Base-by-base conservation (phyloP, 2,329 filamentous ascomycete species). In the Metarhizium brunneum region DNA sequence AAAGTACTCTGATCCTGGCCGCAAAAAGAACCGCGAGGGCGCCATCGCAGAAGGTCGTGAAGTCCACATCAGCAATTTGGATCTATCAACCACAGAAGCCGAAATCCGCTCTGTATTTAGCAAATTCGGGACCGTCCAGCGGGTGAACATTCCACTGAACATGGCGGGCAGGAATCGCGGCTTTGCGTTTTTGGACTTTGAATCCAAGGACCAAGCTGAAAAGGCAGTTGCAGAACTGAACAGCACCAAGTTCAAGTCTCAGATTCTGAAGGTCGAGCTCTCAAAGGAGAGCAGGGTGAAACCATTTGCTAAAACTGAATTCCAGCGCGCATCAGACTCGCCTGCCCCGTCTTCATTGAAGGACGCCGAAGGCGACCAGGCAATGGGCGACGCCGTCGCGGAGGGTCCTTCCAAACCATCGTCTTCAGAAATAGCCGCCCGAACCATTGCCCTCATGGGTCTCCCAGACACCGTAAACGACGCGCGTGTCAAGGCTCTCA, bases 401-500 rank as follows among this genome's bases (percentile, higher is more conserved):
- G 30, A 56, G 43, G 57, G 56, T 14, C 51, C 52, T 25, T 45
- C 62, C 47, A 65, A 66, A 13, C 74, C 77, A 18, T 75, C 77
- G 1, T 69, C 73, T 7, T 69, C 68, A 6, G 78, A 83, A 16
- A 79, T 82, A 20, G 70, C 76, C 35, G 82, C 85, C 52, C 85
- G 90, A 53, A 94, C 89, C 1, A 79, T 97, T 52, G 87, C 86
- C 10, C 75, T 99, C 32, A 82, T 96, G 71, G 87, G 92, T 59
- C 76, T 99, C 1, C 90, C 94, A 0, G 94, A 97, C 65, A 97
- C 92, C 0, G 83, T 97, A 64, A 96, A 95, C 61, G 90, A 95
- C 64, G 84, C 88, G 1, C 89, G 92, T 35, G 83, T 99, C 54
- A 83, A 83, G 48, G 79, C 84, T 0, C 74, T 95, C 2, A 84